Conservation (phyloP, 306 rosid genomes). For the cucumber (Cucumis sativus) region Cucumber_9930_V3 NC_026656.2:583001-583500, state of each 20-base stretch:
- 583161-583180: constrained; percentile 64
- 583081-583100: constrained; percentile 50
- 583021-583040: constrained; percentile 1
- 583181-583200: constrained; percentile 71
- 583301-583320: background rate
- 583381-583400: constrained; percentile 57
- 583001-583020: constrained; percentile 7
- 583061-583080: constrained; percentile 23
- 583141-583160: constrained; percentile 16
- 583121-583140: background rate
- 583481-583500: constrained; percentile 25
- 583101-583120: constrained; percentile 20
- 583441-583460: constrained; percentile 35
- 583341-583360: constrained; percentile 68
- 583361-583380: constrained; percentile 56
- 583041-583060: constrained; percentile 18
- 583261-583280: background rate
- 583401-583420: constrained; percentile 44
- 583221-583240: background rate
- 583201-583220: constrained; percentile 43
- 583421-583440: constrained; percentile 1
- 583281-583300: background rate
- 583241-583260: background rate
- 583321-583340: constrained; percentile 87
- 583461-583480: constrained; percentile 63